phyloP scores from a whole-genome alignment of 371 early-diverging fungal species.

The Mucor plumbeus region DNA sequence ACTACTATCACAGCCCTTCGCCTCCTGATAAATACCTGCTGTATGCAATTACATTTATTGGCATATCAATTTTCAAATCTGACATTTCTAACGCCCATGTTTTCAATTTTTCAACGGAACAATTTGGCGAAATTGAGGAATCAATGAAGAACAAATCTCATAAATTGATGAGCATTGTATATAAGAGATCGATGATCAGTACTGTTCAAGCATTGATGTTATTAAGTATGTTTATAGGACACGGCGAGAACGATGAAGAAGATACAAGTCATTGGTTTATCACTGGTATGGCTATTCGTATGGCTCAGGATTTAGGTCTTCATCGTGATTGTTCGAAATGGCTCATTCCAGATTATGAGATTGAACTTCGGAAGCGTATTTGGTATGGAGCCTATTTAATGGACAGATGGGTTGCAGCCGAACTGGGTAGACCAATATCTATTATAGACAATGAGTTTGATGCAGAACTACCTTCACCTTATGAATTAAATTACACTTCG shows the following conservation, averaged over 20 bases:
- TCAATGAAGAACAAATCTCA: slow-evolving; percentile 31
- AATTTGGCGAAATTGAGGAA: slow-evolving; percentile 15
- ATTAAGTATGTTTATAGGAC: slow-evolving; percentile 37
- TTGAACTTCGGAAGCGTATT: slow-evolving; percentile 47
- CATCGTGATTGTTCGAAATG: slow-evolving; percentile 49
- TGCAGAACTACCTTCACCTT: slow-evolving; percentile 42
- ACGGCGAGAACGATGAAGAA: slow-evolving; percentile 31
- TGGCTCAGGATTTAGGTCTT: slow-evolving; percentile 65
- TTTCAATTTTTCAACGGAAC: slow-evolving; percentile 13
- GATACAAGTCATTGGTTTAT: slow-evolving; percentile 41
- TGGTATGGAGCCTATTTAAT: slow-evolving; percentile 46
- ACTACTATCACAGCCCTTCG: slow-evolving; percentile 41
- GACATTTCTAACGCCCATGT: slow-evolving; percentile 12
- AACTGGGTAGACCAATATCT: slow-evolving; percentile 39
- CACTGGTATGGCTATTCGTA: slow-evolving; percentile 62
- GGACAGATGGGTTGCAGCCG: slow-evolving; percentile 48
- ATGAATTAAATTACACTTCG: slow-evolving; percentile 30
- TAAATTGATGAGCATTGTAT: slow-evolving; percentile 24
- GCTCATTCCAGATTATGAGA: slow-evolving; percentile 47
- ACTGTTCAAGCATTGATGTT: slow-evolving; percentile 47
- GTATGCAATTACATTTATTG: slow-evolving; percentile 35
- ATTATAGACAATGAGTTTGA: slow-evolving; percentile 49
- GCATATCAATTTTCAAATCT: slow-evolving; percentile 18
- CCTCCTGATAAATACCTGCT: slow-evolving; percentile 42
- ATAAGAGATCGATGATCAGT: slow-evolving; percentile 42